Conservation (phyloP, 306 rosid species). For the Hylodesmum podocarpum region DNA sequence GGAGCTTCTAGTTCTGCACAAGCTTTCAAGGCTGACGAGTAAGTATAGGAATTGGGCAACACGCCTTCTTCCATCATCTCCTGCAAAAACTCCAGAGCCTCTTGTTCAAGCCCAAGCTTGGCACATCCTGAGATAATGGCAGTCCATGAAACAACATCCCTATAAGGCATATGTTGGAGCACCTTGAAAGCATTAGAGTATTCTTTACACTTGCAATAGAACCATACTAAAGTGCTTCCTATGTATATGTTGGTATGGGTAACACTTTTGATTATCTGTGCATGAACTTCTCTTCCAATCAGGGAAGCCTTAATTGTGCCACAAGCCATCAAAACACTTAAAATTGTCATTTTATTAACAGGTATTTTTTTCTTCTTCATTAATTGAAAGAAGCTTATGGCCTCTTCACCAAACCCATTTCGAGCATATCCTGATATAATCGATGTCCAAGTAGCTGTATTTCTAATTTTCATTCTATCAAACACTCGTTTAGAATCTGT, state of each 20-base stretch:
- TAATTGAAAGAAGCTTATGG: constrained; percentile 55
- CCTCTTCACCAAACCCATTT: constrained; percentile 75
- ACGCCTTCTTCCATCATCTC: constrained; percentile 85
- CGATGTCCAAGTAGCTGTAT: constrained; percentile 95
- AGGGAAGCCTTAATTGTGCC: constrained; percentile 57
- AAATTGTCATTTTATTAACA: constrained; percentile 63
- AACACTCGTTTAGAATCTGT: constrained; percentile 62
- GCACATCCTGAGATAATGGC: constrained; percentile 89
- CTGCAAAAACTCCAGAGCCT: constrained; percentile 71
- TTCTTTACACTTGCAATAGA: constrained; percentile 79
- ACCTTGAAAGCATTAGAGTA: constrained; percentile 62
- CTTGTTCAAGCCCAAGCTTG: constrained; percentile 61
- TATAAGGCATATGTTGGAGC: constrained; percentile 68
- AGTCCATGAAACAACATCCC: constrained; percentile 93
- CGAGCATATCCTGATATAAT: constrained; percentile 91
- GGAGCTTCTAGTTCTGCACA: constrained; percentile 69
- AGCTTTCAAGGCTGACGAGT: constrained; percentile 80
- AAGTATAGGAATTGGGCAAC: constrained; percentile 75
- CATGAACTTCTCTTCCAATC: constrained; percentile 82
- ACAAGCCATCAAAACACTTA: constrained; percentile 77
- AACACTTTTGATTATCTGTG: constrained; percentile 56
- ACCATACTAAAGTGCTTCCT: constrained; percentile 89
- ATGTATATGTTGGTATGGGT: constrained; percentile 46
- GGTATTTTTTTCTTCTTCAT: constrained; percentile 64
- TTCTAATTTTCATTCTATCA: constrained; percentile 63